These are phyloP conservation scores for Nectriaceae sp. DNA, from an alignment of 2,329 filamentous ascomycete species.

Conservation along the genomic window DNA sequence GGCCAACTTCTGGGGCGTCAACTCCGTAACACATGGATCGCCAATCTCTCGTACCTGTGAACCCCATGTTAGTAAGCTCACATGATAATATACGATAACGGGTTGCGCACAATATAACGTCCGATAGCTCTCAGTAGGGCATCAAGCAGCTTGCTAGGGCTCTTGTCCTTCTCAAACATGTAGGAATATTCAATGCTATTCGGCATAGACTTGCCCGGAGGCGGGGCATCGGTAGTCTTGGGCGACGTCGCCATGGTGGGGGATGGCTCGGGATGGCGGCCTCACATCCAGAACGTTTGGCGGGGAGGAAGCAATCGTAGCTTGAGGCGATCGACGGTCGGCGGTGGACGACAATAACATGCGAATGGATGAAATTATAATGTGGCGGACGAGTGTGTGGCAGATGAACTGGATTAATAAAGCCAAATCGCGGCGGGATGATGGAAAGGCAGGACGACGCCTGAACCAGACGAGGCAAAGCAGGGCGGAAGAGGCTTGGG, in stretches of 20 bases:
- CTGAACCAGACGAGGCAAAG: slow-evolving; percentile 6
- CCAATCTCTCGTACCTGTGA: slow-evolving; percentile 58
- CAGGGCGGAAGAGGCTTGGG: slow-evolving; percentile 3
- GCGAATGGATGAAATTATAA: slow-evolving; percentile 4
- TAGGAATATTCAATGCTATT: slow-evolving; percentile 57
- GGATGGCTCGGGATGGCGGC: slow-evolving; percentile 5
- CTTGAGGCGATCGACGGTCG: slow-evolving; percentile 24
- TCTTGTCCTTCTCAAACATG: slow-evolving; percentile 69
- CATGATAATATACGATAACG: too few species aligned
- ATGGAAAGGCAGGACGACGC: background rate
- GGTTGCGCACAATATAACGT: slow-evolving; percentile 64
- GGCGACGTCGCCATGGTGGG: slow-evolving; percentile 28
- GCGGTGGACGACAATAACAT: slow-evolving; percentile 4
- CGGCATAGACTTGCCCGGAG: slow-evolving; percentile 24
- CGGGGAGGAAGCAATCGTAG: slow-evolving; percentile 16
- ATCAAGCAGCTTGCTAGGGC: slow-evolving; percentile 66
- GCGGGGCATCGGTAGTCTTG: slow-evolving; percentile 21
- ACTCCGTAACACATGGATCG: slow-evolving; percentile 51
- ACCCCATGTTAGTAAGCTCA: slow-evolving; percentile 15
- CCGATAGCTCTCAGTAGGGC: slow-evolving; percentile 70
- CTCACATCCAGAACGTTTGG: slow-evolving; percentile 24
- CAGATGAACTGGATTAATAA: slow-evolving; percentile 4
- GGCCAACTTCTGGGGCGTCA: slow-evolving; percentile 72
- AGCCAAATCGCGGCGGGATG: background rate
- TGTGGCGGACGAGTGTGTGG: background rate